These are phyloP conservation scores for Cutaneotrichosporon cutaneum DNA, from an alignment of 1,284 basidiomycete genomes.

Conservation along the genomic window DNA sequence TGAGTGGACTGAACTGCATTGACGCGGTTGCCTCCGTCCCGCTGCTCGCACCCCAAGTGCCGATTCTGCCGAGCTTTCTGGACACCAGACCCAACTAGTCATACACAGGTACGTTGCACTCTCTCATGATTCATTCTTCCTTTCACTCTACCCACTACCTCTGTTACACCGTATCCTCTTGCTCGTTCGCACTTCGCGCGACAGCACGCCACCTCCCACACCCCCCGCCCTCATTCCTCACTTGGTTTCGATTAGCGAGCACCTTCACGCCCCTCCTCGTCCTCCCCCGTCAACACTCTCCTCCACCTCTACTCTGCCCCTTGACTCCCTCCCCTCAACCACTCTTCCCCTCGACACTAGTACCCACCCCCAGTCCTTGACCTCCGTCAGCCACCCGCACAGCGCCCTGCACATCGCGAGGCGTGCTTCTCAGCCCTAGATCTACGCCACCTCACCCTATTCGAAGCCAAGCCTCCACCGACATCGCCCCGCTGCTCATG, in stretches of 20 bases:
- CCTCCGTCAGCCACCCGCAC: not conserved
- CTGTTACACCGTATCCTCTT: not conserved
- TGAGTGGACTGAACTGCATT: not conserved
- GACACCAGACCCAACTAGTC: not conserved
- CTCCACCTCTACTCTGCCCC: too few relatives aligned
- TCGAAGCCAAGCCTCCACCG: not conserved
- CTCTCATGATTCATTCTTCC: not conserved
- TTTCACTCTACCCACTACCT: not conserved
- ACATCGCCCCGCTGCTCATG: conserved; percentile 3
- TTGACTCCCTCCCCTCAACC: not conserved
- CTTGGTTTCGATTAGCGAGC: too few relatives aligned
- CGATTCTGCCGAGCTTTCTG: not conserved
- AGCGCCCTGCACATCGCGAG: not conserved
- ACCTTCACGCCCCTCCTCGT: too few relatives aligned
- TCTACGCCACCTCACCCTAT: not conserved
- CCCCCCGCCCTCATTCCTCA: not conserved
- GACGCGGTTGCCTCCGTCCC: not conserved
- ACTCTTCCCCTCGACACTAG: not conserved
- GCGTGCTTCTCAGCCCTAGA: not conserved
- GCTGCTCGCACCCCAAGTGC: too few relatives aligned
- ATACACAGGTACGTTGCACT: too few relatives aligned
- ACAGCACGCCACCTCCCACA: too few relatives aligned
- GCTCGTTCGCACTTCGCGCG: not conserved
- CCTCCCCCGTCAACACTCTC: too few relatives aligned
- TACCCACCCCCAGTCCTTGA: too few relatives aligned